Conservation (phyloP, 257 asterid species). For the Solanum infundibuliforme region DNA sequence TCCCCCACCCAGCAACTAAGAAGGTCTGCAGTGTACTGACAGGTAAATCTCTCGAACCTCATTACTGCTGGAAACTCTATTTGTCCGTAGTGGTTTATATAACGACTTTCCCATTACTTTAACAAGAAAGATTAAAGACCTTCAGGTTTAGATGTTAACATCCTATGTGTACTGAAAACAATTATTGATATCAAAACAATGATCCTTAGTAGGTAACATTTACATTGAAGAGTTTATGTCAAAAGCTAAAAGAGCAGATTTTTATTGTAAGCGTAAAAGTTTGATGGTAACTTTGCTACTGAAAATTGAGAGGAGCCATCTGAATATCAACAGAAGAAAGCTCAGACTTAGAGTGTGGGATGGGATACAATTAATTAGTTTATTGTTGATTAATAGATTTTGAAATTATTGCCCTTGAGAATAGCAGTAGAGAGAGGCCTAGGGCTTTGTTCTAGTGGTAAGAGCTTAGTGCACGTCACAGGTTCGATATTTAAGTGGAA, state of each 20-base stretch:
- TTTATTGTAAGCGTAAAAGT: neutral
- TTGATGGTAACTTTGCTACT: neutral
- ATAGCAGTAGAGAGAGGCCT: neutral
- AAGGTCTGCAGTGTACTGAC: neutral
- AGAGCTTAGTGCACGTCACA: neutral
- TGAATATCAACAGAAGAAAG: neutral
- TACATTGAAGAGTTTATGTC: neutral
- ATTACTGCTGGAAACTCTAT: neutral
- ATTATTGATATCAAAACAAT: neutral
- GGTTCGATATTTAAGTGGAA: neutral
- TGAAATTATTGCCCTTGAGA: neutral
- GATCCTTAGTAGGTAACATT: neutral
- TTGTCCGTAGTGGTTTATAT: neutral
- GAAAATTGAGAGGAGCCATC: neutral
- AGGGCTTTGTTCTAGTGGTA: neutral
- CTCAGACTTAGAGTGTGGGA: neutral
- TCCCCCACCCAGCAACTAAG: neutral
- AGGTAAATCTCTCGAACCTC: neutral
- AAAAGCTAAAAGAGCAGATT: neutral
- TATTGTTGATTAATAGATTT: neutral
- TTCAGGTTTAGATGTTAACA: neutral
- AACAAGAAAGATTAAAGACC: neutral
- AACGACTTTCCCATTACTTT: neutral
- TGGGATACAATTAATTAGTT: neutral
- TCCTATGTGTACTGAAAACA: neutral